These are phyloP conservation scores for Eucalyptus cloeziana DNA, from an alignment of 345 rosid genomes.

Conservation along the genomic window DNA sequence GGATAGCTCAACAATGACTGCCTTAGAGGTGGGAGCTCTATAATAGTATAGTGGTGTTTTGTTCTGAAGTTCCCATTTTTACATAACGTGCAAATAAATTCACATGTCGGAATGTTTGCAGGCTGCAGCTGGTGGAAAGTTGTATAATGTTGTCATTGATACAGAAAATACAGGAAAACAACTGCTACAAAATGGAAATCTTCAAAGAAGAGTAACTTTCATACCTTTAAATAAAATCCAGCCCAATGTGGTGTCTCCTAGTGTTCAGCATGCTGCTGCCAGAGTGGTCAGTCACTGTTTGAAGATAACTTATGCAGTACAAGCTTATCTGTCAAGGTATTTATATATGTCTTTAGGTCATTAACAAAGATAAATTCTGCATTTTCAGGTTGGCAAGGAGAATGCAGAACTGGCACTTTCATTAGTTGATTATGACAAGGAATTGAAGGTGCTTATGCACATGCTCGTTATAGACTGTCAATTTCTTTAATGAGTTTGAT, in stretches of 20 bases:
- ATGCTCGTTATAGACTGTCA: not conserved
- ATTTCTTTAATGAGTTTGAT: not conserved
- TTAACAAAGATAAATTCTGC: not conserved
- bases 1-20: slow-evolving; percentile 73
- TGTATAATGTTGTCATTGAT: slow-evolving; percentile 89
- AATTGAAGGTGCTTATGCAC: slow-evolving; percentile 43
- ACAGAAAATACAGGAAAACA: slow-evolving; percentile 86
- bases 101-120: slow-evolving; percentile 3
- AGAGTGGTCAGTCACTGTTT: slow-evolving; percentile 49
- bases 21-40: slow-evolving; percentile 61
- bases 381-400: slow-evolving; percentile 77
- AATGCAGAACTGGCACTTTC: slow-evolving; percentile 92
- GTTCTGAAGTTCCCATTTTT: not conserved
- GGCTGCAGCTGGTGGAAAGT: slow-evolving; percentile 94
- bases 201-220: slow-evolving; percentile 83
- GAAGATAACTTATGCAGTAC: not conserved
- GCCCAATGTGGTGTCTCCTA: slow-evolving; percentile 28
- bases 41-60: not conserved
- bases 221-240: slow-evolving; percentile 92
- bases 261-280: slow-evolving; percentile 66
- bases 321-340: not conserved
- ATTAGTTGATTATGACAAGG: slow-evolving; percentile 71
- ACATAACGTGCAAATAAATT: not conserved
- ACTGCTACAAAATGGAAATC: slow-evolving; percentile 90
- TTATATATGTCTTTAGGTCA: not conserved